Percentiles rank a stretch among this genome's conserved stretches.
Conservation (phyloP, 106 monocot species). For the Platanthera zijinensis region DNA sequence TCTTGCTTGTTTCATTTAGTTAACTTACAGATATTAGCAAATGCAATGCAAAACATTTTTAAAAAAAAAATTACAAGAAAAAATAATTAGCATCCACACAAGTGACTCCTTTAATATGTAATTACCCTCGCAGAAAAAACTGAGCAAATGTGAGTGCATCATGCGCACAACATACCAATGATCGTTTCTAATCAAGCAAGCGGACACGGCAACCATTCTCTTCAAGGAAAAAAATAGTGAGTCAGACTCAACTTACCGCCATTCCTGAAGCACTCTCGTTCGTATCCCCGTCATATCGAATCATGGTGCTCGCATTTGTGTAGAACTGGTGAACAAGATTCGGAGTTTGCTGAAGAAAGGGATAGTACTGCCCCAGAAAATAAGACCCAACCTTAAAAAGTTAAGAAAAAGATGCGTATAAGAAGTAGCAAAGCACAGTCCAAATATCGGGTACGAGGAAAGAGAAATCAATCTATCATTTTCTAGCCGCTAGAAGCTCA, state of each 20-base stretch:
- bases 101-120: neutral
- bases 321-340: constrained; percentile 52
- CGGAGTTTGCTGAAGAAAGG: constrained; percentile 43
- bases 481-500: neutral
- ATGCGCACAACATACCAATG: neutral
- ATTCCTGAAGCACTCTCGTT: constrained; percentile 27
- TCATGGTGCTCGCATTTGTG: constrained; percentile 42
- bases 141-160: neutral
- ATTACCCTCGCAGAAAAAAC: neutral
- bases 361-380: constrained; percentile 60
- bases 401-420: neutral
- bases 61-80: neutral
- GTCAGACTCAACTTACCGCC: constrained; percentile 23
- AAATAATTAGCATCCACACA: neutral
- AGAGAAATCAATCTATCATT: neutral
- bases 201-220: neutral
- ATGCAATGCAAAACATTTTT: neutral
- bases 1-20: neutral
- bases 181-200: neutral
- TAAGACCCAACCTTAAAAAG: constrained; percentile 46
- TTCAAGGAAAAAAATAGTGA: neutral
- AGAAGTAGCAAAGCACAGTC: neutral
- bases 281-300: constrained; percentile 32
- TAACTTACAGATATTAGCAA: neutral
- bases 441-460: neutral